Evolutionary conservation across 139 green algal species (phyloP), one percentile per base, ranked within the genome.

Genomic region (Cymbomonas tetramitiformis): DNA sequence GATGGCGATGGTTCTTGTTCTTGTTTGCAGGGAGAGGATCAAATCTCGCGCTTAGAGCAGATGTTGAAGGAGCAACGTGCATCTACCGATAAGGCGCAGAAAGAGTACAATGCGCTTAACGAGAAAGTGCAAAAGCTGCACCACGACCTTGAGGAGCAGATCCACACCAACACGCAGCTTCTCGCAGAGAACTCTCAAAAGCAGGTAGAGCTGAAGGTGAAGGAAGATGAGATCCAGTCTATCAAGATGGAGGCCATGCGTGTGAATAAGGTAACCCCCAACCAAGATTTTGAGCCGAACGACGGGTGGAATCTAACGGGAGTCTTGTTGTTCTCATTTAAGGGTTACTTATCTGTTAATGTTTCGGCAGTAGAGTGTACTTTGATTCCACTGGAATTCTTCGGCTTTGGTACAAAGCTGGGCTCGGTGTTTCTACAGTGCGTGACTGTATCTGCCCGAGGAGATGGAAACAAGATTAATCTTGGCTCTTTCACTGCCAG

Each of bases 121-220:
- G 81, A 94, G 57, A 86, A 90, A 66, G 79, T 85, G 29, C 30
- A 77, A 19, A 90, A 88, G 71, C 76, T 94, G 70, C 81, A 94
- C 51, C 73, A 80, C 28, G 84, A 90, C 54, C 72, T 94, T 38
- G 83, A 91, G 56, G 86, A 93, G 58, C 78, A 88, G 73, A 80
- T 91, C 39, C 80, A 92, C 58, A 72, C 70, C 29, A 94, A 93
- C 79, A 86, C 78, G 32, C 79, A 81, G 67, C 76, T 94, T 57
- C 65, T 88, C 56, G 79, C 83, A 2, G 81, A 93, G 34, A 93
- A 90, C 71, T 70, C 51, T 24, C 69, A 85, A 58, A 82, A 79
- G 50, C 79, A 86, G 64, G 64, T 89, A 41, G 83, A 91, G 76
- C 78, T 94, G 26, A 80, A 82, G 60, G 61, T 72, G 43, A 90